phyloP scores from a whole-genome alignment of 2,329 filamentous ascomycete species.

The Aulographum hederae region DNA sequence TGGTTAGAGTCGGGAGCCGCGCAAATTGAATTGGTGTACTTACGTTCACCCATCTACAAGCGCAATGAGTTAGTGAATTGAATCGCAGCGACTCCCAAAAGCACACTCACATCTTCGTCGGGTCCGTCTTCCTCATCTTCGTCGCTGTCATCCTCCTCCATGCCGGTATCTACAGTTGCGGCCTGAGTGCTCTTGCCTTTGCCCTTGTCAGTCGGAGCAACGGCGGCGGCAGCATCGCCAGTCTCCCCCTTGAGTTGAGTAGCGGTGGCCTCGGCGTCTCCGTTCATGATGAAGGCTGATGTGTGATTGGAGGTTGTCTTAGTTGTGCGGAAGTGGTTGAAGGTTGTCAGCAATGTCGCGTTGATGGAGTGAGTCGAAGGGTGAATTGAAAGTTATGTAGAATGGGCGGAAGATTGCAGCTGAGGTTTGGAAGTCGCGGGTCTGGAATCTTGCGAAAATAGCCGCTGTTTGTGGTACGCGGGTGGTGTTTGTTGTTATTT shows the following conservation, averaged over 20 bases:
- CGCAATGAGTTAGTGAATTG: constrained; percentile 1
- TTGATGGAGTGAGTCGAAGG: too few species aligned
- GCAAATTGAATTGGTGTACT: neutral
- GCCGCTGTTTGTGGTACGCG: too few species aligned
- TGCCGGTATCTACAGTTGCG: constrained; percentile 38
- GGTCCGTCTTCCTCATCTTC: constrained; percentile 54
- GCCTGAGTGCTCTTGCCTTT: constrained; percentile 63
- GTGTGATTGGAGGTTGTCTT: neutral
- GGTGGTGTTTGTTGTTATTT: too few species aligned
- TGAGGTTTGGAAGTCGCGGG: too few species aligned
- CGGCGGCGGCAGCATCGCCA: constrained; percentile 13
- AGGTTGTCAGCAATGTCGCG: neutral
- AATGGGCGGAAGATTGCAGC: too few species aligned
- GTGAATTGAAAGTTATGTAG: too few species aligned
- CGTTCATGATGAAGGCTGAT: constrained; percentile 7
- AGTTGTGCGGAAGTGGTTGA: neutral
- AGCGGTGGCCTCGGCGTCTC: constrained; percentile 9
- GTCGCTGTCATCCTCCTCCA: constrained; percentile 49
- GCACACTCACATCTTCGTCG: constrained; percentile 23
- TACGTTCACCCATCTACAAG: constrained; percentile 5
- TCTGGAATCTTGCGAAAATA: too few species aligned
- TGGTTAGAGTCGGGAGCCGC: neutral
- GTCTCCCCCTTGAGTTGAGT: constrained; percentile 8
- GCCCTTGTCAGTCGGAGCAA: constrained; percentile 38
- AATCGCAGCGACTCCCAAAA: neutral